Percentiles rank a stretch among this genome's conserved stretches.
Evolutionary conservation across 2,329 filamentous ascomycete genomes (phyloP).

Genomic region (Ascochyta rabiei): DNA sequence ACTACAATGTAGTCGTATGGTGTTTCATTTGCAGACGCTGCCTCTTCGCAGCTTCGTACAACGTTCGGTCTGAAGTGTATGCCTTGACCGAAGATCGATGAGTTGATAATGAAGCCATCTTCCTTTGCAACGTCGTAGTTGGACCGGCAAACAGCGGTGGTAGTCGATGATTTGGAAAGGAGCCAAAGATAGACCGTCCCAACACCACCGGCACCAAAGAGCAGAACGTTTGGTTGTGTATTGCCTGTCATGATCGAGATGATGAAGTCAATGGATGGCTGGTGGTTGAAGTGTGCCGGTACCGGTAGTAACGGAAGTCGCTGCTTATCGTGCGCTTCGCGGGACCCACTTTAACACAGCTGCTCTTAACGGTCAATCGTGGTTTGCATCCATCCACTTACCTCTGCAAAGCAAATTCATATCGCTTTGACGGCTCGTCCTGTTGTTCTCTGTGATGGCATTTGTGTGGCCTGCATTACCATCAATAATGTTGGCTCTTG

Average conservation of each 20-base stretch:
- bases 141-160: slow-evolving; percentile 54
- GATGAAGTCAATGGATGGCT: neutral
- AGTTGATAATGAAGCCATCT: slow-evolving; percentile 52
- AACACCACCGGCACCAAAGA: slow-evolving; percentile 54
- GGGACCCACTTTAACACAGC: slow-evolving; percentile 9
- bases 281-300: neutral
- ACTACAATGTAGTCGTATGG: slow-evolving; percentile 58
- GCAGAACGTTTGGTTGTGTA: slow-evolving; percentile 33
- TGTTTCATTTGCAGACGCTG: slow-evolving; percentile 24
- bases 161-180: slow-evolving; percentile 47
- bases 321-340: neutral
- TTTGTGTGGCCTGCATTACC: no score
- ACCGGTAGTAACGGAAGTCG: slow-evolving; percentile 1
- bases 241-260: slow-evolving; percentile 12
- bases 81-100: slow-evolving; percentile 43
- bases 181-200: slow-evolving; percentile 53
- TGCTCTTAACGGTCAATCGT: neutral
- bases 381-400: neutral
- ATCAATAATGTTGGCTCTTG: no score
- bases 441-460: no score
- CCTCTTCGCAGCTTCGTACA: slow-evolving; percentile 46
- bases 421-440: no score
- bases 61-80: slow-evolving; percentile 46
- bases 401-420: neutral
- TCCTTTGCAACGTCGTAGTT: slow-evolving; percentile 52